Evolutionary conservation across 225 moss, liverwort and hornwort genomes (phyloP), one percentile per base, ranked within the genome.

Genomic region (Physcomitrellopsis africana): DNA sequence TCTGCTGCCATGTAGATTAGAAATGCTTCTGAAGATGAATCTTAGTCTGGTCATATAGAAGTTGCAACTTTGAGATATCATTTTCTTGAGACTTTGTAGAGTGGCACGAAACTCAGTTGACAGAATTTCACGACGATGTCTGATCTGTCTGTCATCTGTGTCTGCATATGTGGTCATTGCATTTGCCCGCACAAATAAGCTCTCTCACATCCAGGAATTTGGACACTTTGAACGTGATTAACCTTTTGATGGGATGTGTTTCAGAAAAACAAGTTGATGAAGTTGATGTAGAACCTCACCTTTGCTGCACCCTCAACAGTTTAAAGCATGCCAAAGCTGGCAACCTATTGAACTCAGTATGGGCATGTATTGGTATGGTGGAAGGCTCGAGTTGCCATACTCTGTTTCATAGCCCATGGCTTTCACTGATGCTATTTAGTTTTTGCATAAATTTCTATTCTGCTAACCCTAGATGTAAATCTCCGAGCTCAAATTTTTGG

Each of bases 111-210:
- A 63, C 72, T 52, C 51, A 32, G 27, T 10, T 66, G 78, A 78
- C 68, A 63, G 66, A 73, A 77, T 85, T 79, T 76, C 81, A 76
- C 75, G 78, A 85, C 75, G 52, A 80, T 84, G 81, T 78, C 81
- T 78, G 81, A 71, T 65, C 76, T 32, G 7, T 72, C 60, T 72
- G 64, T 79, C 67, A 23, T 71, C 76, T 77, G 74, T 65, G 64
- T 56, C 77, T 77, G 54, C 73, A 59, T 68, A 42, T 81, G 70
- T 73, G 80, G 68, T 69, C 52, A 23, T 77, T 69, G 49, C 76
- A 41, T 60, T 27, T 42, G 67, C 24, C 47, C 60, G 43, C 58
- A 60, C 71, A 54, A 65, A 63, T 56, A 29, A 72, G 63, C 65
- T 66, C 70, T 55, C 67, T 46, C 20, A 71, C 52, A 73, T 11